Evolutionary conservation across 305 asterid genomes (phyloP), one percentile per base, ranked within the genome.

Genomic region (Nicotiana rustica): DNA sequence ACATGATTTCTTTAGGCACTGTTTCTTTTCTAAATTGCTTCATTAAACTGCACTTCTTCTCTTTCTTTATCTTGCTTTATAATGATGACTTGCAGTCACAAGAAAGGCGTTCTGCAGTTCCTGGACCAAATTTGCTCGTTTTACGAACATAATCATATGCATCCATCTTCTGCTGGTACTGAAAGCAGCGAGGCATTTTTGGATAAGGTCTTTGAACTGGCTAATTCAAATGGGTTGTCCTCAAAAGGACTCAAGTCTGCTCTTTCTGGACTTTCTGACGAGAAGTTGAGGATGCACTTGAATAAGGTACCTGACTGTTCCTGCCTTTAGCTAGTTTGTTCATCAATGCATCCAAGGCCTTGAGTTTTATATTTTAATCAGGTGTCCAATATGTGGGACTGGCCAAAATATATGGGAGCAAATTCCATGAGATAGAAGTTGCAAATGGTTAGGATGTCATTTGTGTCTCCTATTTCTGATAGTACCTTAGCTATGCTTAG

Each of bases 41-140:
- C 52, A 69, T 81, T 67, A 49, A 49, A 18, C 73, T 52, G 62
- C 81, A 17, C 70, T 13, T 49, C 75, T 35, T 31, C 38, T 18
- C 60, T 76, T 59, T 71, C n/a, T 64, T 69, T 38, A 64, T 44
- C 75, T 64, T 67, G 84, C 44, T 67, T 75, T 73, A 19, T 77
- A 33, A 49, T 79, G 71, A 59, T 77, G 47, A 35, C 81, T 78
- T 89, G 88, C 96, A 97, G 99, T 89, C 97, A 95, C 88, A 95
- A 91, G 89, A 90, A 92, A 84, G 97, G 96, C 56, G 92, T 91
- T 47, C 87, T 97, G 65, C 87, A 87, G 83, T 97, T 97, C 88
- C 85, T 95, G 86, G 97, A 93, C 87, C 96, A 93, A 89, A 90
- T 97, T 78, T 92, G 95, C 92, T 90, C 91, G 71, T 89, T 92